Percentiles rank a stretch among this genome's conserved stretches.
Evolutionary conservation across 1,139 yeast species (phyloP).

Genomic region (Wickerhamomyces sp.): DNA sequence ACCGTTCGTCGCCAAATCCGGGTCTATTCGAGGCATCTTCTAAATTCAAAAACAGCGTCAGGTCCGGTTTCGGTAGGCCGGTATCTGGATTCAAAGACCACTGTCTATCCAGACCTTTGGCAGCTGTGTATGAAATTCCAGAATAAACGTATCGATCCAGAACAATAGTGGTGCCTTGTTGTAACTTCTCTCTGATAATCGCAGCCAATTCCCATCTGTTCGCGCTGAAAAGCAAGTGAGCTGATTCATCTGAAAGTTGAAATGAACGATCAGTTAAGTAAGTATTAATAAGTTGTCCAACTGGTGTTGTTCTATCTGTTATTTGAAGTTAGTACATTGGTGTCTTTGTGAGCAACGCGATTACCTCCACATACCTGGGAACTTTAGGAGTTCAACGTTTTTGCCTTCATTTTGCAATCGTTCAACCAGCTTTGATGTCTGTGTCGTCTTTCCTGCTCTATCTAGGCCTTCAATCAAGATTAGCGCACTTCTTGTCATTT

Average conservation of each 20-base stretch:
- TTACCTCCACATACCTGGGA: constrained; percentile 43
- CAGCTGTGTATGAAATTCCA: constrained; percentile 88
- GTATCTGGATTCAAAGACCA: constrained; percentile 83
- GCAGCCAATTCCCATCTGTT: constrained; percentile 84
- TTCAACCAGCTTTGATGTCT: constrained; percentile 47
- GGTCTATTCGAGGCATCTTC: constrained; percentile 48
- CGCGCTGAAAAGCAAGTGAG: constrained; percentile 86
- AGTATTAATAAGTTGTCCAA: constrained; percentile 72
- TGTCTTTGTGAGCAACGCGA: neutral
- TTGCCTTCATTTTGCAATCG: constrained; percentile 30
- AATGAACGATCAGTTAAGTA: constrained; percentile 54
- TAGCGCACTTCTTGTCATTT: constrained; percentile 56
- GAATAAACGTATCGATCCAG: constrained; percentile 89
- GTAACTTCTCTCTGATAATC: constrained; percentile 40
- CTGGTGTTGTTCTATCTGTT: constrained; percentile 68
- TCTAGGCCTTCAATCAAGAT: constrained; percentile 91
- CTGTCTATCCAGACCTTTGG: constrained; percentile 63
- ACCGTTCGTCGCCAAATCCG: constrained; percentile 91
- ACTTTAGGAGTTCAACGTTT: constrained; percentile 52
- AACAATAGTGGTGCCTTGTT: constrained; percentile 54
- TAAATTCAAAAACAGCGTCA: constrained; percentile 72
- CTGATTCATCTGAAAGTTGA: constrained; percentile 62
- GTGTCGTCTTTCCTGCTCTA: constrained; percentile 93
- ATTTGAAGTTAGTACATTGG: neutral
- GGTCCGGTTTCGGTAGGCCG: constrained; percentile 86